phyloP scores from a whole-genome alignment of 768 basidiomycete genomes.

The Panaeolus cyanescens region DNA sequence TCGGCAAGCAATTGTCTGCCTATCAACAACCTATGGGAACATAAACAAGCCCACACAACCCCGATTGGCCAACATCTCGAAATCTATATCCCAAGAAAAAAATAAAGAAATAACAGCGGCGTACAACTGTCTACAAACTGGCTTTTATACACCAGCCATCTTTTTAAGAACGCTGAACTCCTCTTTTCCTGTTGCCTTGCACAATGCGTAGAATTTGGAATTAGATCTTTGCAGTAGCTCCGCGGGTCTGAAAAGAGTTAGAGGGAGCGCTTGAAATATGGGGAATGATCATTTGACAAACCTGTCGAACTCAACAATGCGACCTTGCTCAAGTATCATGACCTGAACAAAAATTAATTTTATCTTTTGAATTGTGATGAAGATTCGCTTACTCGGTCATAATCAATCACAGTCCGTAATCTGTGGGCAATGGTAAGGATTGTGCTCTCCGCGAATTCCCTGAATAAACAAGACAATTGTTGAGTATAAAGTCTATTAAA shows the following conservation, averaged over 20 bases:
- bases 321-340: conserved; percentile 77
- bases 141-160: conserved; percentile 51
- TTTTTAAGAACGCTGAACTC: conserved; percentile 71
- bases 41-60: neutral
- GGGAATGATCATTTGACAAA: conserved; percentile 20
- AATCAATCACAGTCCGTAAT: conserved; percentile 79
- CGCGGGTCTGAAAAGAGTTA: conserved; percentile 41
- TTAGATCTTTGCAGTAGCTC: conserved; percentile 53
- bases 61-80: neutral
- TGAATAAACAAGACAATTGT: conserved; percentile 22
- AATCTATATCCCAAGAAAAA: neutral
- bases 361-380: neutral
- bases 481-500: neutral
- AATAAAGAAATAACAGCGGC: neutral
- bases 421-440: conserved; percentile 85
- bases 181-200: conserved; percentile 72
- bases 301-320: conserved; percentile 76
- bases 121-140: neutral
- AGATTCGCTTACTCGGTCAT: conserved; percentile 60
- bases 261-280: neutral
- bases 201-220: conserved; percentile 68
- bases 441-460: conserved; percentile 78
- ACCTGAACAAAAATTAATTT: conserved; percentile 43
- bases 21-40: neutral
- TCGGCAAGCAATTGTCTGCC: neutral